Conservation (phyloP, 108 stramenopile genomes). For the Cyclotella kingstonii region DNA sequence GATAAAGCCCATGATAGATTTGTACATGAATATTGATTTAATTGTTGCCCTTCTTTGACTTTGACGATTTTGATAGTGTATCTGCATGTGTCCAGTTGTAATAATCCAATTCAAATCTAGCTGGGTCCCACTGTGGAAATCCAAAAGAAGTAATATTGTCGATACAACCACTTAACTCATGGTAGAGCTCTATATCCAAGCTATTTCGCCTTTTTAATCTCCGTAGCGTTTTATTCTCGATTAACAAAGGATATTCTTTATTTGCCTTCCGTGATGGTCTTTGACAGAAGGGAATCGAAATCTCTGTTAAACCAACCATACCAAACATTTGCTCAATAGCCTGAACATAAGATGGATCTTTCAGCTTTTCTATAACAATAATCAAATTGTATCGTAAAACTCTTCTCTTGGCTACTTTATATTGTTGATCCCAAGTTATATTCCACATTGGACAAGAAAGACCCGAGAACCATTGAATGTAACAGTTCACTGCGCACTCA, state of each 20-base stretch:
- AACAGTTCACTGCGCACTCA: slow-evolving; percentile 46
- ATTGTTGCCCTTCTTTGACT: no score
- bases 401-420: slow-evolving; percentile 24
- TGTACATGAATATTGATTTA: no score
- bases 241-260: slow-evolving; percentile 25
- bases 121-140: slow-evolving; percentile 13
- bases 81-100: slow-evolving; percentile 9
- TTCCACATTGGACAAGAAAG: slow-evolving; percentile 25
- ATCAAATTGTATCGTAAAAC: slow-evolving; percentile 43
- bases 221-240: slow-evolving; percentile 13
- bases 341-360: slow-evolving; percentile 34
- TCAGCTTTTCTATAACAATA: slow-evolving; percentile 34
- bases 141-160: neutral
- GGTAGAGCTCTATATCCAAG: slow-evolving; percentile 30
- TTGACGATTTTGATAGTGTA: neutral
- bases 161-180: slow-evolving; percentile 28
- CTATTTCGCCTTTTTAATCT: slow-evolving; percentile 24
- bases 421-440: slow-evolving; percentile 24
- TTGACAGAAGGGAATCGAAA: slow-evolving; percentile 26
- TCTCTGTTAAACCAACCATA: slow-evolving; percentile 20
- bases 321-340: slow-evolving; percentile 45
- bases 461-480: slow-evolving; percentile 45
- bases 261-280: slow-evolving; percentile 26
- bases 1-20: no score
- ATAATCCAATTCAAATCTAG: slow-evolving; percentile 5